Evolutionary conservation across 108 stramenopile species (phyloP).

Genomic region (Skeletonema menzelii): DNA sequence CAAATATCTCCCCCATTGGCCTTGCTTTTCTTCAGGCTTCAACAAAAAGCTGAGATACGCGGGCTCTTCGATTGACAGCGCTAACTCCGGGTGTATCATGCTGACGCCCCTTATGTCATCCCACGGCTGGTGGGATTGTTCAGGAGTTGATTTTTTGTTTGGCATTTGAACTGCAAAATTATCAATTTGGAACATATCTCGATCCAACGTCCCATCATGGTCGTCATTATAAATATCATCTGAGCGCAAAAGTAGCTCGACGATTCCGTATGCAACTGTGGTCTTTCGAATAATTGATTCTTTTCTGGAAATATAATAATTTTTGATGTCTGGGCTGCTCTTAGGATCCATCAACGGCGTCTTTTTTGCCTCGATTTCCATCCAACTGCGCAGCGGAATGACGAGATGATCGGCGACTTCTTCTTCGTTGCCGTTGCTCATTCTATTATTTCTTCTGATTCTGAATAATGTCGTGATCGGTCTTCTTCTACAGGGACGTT

Average conservation of each 20-base stretch:
- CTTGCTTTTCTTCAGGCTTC: background rate
- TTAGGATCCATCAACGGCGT: background rate
- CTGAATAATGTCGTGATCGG: too few species aligned
- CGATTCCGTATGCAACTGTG: slow-evolving; percentile 36
- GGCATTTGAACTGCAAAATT: slow-evolving; percentile 12
- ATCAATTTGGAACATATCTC: background rate
- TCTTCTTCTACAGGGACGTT: too few species aligned
- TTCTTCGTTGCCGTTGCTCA: too few species aligned
- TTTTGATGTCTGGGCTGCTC: too few species aligned
- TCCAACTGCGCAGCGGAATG: background rate
- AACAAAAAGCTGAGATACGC: slow-evolving; percentile 8
- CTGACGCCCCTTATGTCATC: slow-evolving; percentile 23
- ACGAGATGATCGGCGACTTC: too few species aligned
- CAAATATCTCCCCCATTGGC: slow-evolving; percentile 11
- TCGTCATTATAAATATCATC: too few species aligned
- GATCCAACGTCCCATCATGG: background rate
- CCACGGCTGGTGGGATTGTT: background rate
- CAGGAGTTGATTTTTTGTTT: too few species aligned
- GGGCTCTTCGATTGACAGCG: slow-evolving; percentile 15
- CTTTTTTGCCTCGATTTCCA: background rate
- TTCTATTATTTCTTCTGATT: too few species aligned
- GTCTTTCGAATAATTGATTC: slow-evolving; percentile 6
- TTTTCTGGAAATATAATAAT: too few species aligned
- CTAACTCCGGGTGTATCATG: slow-evolving; percentile 20
- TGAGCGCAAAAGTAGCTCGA: slow-evolving; percentile 11